Percentiles rank a stretch among this genome's conserved stretches.
Evolutionary conservation across 2,329 filamentous ascomycete species (phyloP).

Genomic region (Monilinia aucupariae): DNA sequence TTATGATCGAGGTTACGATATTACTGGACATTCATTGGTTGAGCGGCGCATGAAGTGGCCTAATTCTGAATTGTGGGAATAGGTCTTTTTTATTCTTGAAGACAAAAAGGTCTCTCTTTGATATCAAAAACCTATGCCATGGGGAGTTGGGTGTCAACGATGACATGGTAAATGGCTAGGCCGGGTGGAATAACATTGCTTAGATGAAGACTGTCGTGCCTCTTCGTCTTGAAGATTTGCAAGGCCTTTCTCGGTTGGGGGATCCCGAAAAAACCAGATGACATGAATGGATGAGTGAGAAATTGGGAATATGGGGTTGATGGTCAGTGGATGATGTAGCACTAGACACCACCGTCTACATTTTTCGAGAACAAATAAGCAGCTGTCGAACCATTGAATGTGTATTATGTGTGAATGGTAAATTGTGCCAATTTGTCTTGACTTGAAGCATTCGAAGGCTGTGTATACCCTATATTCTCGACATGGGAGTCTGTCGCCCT

Average conservation of each 20-base stretch:
- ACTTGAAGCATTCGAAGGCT: background rate
- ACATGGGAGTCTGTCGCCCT: background rate
- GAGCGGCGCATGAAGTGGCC: slow-evolving; percentile 5
- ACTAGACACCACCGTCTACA: background rate
- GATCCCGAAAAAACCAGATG: background rate
- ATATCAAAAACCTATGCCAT: background rate
- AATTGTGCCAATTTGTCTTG: background rate
- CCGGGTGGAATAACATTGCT: background rate
- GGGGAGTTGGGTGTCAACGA: slow-evolving; percentile 5
- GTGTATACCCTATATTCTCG: background rate
- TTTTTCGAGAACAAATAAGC: background rate
- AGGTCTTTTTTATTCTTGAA: background rate
- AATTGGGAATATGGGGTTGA: slow-evolving; percentile 6
- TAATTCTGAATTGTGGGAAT: background rate
- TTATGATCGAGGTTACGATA: slow-evolving; percentile 19
- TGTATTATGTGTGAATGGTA: background rate
- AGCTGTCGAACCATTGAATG: background rate
- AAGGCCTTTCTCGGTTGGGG: background rate
- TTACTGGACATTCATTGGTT: slow-evolving; percentile 19
- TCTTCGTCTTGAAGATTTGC: background rate
- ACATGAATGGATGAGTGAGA: slow-evolving; percentile 1
- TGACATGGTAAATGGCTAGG: slow-evolving; percentile 11
- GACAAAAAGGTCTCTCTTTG: background rate
- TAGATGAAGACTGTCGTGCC: background rate
- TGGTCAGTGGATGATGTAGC: background rate